Evolutionary conservation across 2,329 filamentous ascomycete species (phyloP).

Genomic region (Aspergillus fischeri): DNA sequence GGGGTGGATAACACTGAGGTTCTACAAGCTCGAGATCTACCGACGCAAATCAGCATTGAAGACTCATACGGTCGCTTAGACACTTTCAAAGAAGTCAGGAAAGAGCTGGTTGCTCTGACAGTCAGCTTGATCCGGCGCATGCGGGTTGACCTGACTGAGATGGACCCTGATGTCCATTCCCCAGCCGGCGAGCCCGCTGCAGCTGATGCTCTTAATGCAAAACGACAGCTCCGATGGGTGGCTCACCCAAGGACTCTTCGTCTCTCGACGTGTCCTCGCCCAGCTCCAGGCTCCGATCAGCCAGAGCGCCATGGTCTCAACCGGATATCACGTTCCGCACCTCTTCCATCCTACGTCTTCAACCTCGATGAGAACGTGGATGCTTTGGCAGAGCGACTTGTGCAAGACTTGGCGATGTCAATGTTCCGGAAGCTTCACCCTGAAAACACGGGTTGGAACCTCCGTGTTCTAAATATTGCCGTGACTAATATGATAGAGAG

Average conservation of each 20-base stretch:
- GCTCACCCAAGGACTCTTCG: constrained; percentile 78
- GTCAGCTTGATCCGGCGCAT: constrained; percentile 71
- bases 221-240: constrained; percentile 56
- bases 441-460: constrained; percentile 67
- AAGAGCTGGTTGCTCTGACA: constrained; percentile 66
- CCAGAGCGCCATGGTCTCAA: constrained; percentile 57
- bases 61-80: constrained; percentile 78
- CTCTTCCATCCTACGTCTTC: constrained; percentile 72
- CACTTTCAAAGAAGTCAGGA: constrained; percentile 58
- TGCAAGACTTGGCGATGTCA: constrained; percentile 62
- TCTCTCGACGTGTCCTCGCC: constrained; percentile 67
- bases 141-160: constrained; percentile 67
- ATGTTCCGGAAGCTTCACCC: constrained; percentile 73
- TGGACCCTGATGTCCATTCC: constrained; percentile 35
- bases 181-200: background rate
- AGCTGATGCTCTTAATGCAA: constrained; percentile 18
- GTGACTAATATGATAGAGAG: constrained; percentile 74
- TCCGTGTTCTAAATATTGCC: constrained; percentile 81
- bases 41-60: constrained; percentile 89
- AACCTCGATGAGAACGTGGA: constrained; percentile 56
- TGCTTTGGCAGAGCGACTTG: constrained; percentile 62
- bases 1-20: constrained; percentile 75
- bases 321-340: constrained; percentile 70
- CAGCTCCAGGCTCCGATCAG: constrained; percentile 50
- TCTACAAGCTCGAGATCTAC: constrained; percentile 64